Percentiles rank a stretch among this genome's conserved stretches.
These are phyloP conservation scores for Corylus americana DNA, from an alignment of 306 rosid genomes.

Conservation along the genomic window DNA sequence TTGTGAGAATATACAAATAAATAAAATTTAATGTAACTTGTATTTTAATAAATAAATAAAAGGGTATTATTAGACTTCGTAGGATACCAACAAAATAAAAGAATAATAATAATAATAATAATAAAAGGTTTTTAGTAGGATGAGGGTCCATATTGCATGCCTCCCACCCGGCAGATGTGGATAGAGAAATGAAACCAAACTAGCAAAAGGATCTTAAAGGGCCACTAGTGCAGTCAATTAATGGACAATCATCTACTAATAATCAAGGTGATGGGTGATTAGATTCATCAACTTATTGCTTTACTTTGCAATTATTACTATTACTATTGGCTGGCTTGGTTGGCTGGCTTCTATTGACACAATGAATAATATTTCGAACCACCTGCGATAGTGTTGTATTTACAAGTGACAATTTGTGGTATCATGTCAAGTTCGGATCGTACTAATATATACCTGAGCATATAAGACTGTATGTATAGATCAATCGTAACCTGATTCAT, in stretches of 20 bases:
- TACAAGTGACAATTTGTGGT: too few relatives aligned
- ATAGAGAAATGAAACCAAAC: slow-evolving; percentile 10
- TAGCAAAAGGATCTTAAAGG: background rate
- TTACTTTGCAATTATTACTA: background rate
- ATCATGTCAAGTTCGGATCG: too few relatives aligned
- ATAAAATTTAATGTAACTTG: too few relatives aligned
- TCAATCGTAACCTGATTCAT: background rate
- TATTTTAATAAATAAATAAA: too few relatives aligned
- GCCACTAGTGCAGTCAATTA: background rate
- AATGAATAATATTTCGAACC: too few relatives aligned
- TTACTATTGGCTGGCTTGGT: too few relatives aligned
- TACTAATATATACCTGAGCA: too few relatives aligned
- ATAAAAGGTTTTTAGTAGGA: background rate
- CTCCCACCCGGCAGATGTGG: slow-evolving; percentile 27
- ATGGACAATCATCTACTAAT: background rate
- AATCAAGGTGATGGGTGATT: background rate
- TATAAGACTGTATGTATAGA: too few relatives aligned
- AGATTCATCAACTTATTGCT: background rate
- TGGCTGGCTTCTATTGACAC: background rate
- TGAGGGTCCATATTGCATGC: background rate
- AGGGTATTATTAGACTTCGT: too few relatives aligned
- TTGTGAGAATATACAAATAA: too few relatives aligned
- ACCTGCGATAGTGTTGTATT: too few relatives aligned
- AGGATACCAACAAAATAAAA: background rate
- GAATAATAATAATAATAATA: too few relatives aligned